Evolutionary conservation across 306 rosid genomes (phyloP), one percentile per base, ranked within the genome.

Genomic region (Inga leiocalycina): DNA sequence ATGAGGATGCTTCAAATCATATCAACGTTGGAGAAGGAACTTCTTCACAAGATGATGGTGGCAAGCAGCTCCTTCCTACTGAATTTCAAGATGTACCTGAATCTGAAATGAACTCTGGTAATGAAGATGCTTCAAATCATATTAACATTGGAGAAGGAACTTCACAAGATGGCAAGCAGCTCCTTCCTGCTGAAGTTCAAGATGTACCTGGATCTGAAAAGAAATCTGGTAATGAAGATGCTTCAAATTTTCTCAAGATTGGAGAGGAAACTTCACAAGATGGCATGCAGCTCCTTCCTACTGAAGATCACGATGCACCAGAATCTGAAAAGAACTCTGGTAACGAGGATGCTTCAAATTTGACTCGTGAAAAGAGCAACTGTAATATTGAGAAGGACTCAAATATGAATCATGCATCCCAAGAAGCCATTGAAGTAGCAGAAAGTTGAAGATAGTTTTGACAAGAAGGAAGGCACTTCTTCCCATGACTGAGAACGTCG

Each of bases 291-390:
- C 45, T 68, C 54, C 39, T 66, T 66, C 10, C 81, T 22, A 22
- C 39, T 49, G 79, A 78, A 78, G 61, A 11, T 69, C 45, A 78
- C 78, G 61, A 74, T 37, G 75, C 65, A 54, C 69, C 49, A 4
- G 71, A 57, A 44, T 49, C 43, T 49, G 62, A 7, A 41, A 35
- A 39, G 65, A 13, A n/a, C 59, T 48, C 71, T 0, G n/a, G 71
- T 35, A 65, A 79, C 65, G 76, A 48, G 32, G 52, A n/a, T 74
- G 87, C 59, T 68, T 49, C 59, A 68, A 34, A 32, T 41, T 20
- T 77, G 15, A 49, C 79, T 68, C 20, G 72, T 51, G 74, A 77
- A 72, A 61, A 78, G 49, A 78, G 30, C 5, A 30, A 15, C 13
- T 74, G 30, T 49, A 49, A 15, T 52, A 35, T 52, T 35, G 32